Percentiles rank a stretch among this genome's conserved stretches.
Conservation (phyloP, 1,284 basidiomycete genomes). For the Ustilago tritici region DNA sequence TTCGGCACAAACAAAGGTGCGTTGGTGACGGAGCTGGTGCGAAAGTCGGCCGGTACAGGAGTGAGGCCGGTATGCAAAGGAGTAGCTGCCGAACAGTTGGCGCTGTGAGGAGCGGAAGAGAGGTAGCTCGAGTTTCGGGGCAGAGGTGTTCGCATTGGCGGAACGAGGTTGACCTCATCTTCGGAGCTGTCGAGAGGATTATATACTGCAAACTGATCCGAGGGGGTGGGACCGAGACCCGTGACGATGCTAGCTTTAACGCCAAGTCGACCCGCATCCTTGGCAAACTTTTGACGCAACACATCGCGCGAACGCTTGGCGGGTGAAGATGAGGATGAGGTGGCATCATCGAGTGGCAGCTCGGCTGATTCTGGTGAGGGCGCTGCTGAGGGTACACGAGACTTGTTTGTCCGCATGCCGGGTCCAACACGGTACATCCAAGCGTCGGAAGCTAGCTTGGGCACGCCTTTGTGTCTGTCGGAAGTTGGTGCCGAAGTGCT, state of each 20-base stretch:
- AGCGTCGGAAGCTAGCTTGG: conserved; percentile 52
- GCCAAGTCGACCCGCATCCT: conserved; percentile 55
- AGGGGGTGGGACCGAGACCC: conserved; percentile 22
- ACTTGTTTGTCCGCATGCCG: conserved; percentile 47
- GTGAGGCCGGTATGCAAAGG: conserved; percentile 35
- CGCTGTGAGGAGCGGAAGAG: conserved; percentile 32
- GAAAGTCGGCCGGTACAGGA: conserved; percentile 38
- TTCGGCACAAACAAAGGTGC: conserved; percentile 60
- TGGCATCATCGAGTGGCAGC: conserved; percentile 13
- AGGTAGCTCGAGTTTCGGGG: conserved; percentile 48
- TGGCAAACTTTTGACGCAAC: conserved; percentile 58
- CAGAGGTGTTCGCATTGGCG: conserved; percentile 32
- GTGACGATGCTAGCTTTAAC: conserved; percentile 47
- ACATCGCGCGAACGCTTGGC: conserved; percentile 42
- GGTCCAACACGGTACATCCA: conserved; percentile 67
- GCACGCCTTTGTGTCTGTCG: conserved; percentile 46
- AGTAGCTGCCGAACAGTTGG: conserved; percentile 13
- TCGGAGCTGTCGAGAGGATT: conserved; percentile 47
- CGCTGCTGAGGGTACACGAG: conserved; percentile 16
- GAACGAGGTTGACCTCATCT: conserved; percentile 26
- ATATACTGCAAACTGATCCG: conserved; percentile 33
- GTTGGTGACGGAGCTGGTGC: conserved; percentile 59
- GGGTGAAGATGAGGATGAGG: conserved; percentile 18
- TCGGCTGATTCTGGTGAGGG: conserved; percentile 14
- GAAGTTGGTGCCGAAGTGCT: conserved; percentile 20